phyloP scores from a whole-genome alignment of 441 rosid species.

The Theobroma grandiflorum region DNA sequence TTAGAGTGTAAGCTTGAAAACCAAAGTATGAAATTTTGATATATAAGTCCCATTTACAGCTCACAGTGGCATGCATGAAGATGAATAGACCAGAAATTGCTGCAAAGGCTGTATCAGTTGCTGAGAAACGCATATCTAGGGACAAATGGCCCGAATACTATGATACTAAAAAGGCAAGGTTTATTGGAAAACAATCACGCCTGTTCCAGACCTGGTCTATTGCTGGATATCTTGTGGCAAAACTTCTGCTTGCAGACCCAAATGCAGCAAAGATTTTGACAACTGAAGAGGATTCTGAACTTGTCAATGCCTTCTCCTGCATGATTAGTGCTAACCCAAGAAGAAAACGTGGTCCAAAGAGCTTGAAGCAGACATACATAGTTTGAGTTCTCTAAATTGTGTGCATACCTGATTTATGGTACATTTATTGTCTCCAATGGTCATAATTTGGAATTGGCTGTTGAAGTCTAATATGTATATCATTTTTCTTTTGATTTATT shows the following conservation, averaged over 20 bases:
- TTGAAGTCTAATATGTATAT: constrained; percentile 12
- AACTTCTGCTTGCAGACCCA: constrained; percentile 63
- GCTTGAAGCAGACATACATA: constrained; percentile 57
- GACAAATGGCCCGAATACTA: constrained; percentile 82
- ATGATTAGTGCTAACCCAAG: constrained; percentile 72
- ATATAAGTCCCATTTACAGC: constrained; percentile 43
- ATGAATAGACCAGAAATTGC: constrained; percentile 77
- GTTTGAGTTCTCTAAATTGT: constrained; percentile 36
- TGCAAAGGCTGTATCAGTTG: constrained; percentile 62
- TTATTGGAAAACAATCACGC: constrained; percentile 65
- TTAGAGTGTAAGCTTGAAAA: constrained; percentile 3
- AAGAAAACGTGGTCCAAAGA: constrained; percentile 60
- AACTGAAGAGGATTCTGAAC: constrained; percentile 66
- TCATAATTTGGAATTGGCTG: constrained; percentile 27
- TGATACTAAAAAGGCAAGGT: constrained; percentile 66
- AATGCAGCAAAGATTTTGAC: constrained; percentile 59
- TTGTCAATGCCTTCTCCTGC: constrained; percentile 67
- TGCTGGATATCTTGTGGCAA: constrained; percentile 70
- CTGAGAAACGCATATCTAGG: constrained; percentile 59
- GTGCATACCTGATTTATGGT: neutral
- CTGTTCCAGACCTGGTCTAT: constrained; percentile 78
- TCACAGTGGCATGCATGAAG: constrained; percentile 73
- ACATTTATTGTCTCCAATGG: neutral
- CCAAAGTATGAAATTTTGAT: constrained; percentile 14
- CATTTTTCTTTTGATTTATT: constrained; percentile 5